Conservation (phyloP, 2,329 filamentous ascomycete species). For the Pseudogymnoascus sp. region DNA sequence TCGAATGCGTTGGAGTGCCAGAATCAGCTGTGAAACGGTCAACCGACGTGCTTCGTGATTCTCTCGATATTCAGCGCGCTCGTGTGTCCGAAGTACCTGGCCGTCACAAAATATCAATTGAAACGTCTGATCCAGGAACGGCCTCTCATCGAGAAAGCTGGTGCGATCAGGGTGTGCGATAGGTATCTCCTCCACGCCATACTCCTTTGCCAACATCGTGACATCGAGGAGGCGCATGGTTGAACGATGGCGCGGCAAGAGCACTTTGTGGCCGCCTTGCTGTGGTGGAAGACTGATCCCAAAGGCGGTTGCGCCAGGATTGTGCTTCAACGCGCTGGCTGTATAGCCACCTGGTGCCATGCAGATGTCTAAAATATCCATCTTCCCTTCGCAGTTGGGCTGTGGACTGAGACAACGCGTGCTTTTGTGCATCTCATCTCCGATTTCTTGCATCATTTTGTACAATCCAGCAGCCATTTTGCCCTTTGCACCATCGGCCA, state of each 20-base stretch:
- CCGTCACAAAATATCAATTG: constrained; percentile 24
- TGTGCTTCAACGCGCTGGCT: constrained; percentile 16
- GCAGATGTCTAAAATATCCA: constrained; percentile 23
- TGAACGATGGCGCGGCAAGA: constrained; percentile 11
- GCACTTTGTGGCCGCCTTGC: constrained; percentile 19
- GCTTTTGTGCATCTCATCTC: constrained; percentile 31
- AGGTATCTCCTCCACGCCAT: constrained; percentile 13
- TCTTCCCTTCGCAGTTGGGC: background rate
- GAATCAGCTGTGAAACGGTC: constrained; percentile 19
- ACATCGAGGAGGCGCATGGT: constrained; percentile 14
- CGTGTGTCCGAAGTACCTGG: constrained; percentile 19
- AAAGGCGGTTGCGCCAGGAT: constrained; percentile 13
- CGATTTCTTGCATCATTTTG: constrained; percentile 37
- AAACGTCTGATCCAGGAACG: constrained; percentile 17
- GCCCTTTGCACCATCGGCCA: constrained; percentile 28
- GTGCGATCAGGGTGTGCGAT: constrained; percentile 12
- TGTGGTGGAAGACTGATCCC: constrained; percentile 18
- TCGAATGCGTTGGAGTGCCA: constrained; percentile 18
- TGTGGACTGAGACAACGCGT: constrained; percentile 11
- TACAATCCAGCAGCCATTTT: constrained; percentile 28
- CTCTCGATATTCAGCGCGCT: constrained; percentile 16
- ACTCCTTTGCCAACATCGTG: constrained; percentile 18
- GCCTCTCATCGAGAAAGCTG: constrained; percentile 13
- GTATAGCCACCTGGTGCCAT: constrained; percentile 21
- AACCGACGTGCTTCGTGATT: constrained; percentile 16